Base-by-base conservation (phyloP, 2,329 filamentous ascomycete genomes). In the Huntiella moniliformis region DNA sequence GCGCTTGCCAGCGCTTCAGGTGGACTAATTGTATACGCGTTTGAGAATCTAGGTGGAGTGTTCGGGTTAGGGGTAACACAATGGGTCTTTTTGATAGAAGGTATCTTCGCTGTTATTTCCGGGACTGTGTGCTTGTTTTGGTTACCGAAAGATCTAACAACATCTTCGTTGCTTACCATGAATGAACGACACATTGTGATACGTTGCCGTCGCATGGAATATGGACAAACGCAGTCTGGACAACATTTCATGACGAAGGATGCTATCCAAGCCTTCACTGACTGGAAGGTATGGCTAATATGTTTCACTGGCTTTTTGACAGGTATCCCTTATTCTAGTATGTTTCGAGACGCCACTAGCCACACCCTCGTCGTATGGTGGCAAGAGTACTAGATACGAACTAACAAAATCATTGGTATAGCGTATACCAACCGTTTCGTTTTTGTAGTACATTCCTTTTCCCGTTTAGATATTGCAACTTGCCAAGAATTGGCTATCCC, bases 261-360 rank as follows among this genome's bases (percentile, higher is more conserved):
- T 46, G 44, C 31, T 10, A 22, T 17, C 11, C 10, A 34, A 11
- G 44, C 38, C 2, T 7, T 31, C 8, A 10, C 15, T 4, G 32
- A 46, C 17, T 46, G 31, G 45, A 42, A 46, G 17, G 16, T 46
- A 5, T 46, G 33, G 38, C n/a, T 36, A 10, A 34, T 37, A n/a
- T 40, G 33, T 22, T 11, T 46, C 3, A 16, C 38, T 4, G 16
- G 42, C n/a, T 15, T 38, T 7, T 13, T 32, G n/a, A 33, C 31
- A n/a, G 28, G 38, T n/a, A 35, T 46, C 18, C 7, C n/a, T n/a
- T 36, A 42, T 32, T 31, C 28, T 7, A 11, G 45, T 46, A 36
- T 42, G 45, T 46, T 28, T 28, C 1, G 10, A 28, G 22, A 28
- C 6, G 22, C 22, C 7, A 28, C 7, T 28, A 10, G 22, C 22